phyloP scores from a whole-genome alignment of 805 yeast genomes.

The Candida germanica region DNA sequence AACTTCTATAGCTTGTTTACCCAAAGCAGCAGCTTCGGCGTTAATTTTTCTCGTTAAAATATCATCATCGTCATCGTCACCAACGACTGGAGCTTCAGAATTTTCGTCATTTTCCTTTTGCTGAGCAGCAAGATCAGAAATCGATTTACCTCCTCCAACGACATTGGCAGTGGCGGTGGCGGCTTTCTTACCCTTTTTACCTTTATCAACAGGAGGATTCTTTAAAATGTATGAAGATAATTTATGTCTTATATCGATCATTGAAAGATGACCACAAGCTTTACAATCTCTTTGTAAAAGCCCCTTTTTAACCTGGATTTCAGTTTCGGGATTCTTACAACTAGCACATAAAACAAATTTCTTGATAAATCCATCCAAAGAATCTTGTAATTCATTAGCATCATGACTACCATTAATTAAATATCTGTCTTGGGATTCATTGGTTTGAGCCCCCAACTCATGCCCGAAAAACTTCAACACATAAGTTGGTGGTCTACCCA shows the following conservation, averaged over 20 bases:
- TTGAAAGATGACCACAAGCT: slow-evolving; percentile 92
- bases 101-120: slow-evolving; percentile 22
- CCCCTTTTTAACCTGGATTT: slow-evolving; percentile 73
- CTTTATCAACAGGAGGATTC: slow-evolving; percentile 73
- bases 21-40: slow-evolving; percentile 74
- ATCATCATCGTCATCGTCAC: slow-evolving; percentile 62
- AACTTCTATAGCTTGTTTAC: slow-evolving; percentile 50
- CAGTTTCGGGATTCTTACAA: slow-evolving; percentile 98
- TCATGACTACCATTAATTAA: slow-evolving; percentile 95
- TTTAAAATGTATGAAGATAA: slow-evolving; percentile 82
- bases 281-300: slow-evolving; percentile 88
- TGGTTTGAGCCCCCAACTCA: slow-evolving; percentile 96
- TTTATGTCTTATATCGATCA: slow-evolving; percentile 81
- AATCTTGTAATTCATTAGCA: slow-evolving; percentile 84
- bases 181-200: slow-evolving; percentile 64
- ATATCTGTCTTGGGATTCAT: slow-evolving; percentile 75
- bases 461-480: slow-evolving; percentile 93
- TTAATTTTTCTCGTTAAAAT: slow-evolving; percentile 73
- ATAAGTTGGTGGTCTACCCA: slow-evolving; percentile 89
- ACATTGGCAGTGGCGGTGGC: slow-evolving; percentile 89
- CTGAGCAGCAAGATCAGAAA: slow-evolving; percentile 69
- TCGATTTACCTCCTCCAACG: slow-evolving; percentile 82
- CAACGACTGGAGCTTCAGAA: slow-evolving; percentile 33
- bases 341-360: slow-evolving; percentile 91
- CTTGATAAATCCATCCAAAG: slow-evolving; percentile 88